Percentiles rank a stretch among this genome's conserved stretches.
phyloP scores from a whole-genome alignment of 164 flowering plant species.

The Echeveria elegans region DNA sequence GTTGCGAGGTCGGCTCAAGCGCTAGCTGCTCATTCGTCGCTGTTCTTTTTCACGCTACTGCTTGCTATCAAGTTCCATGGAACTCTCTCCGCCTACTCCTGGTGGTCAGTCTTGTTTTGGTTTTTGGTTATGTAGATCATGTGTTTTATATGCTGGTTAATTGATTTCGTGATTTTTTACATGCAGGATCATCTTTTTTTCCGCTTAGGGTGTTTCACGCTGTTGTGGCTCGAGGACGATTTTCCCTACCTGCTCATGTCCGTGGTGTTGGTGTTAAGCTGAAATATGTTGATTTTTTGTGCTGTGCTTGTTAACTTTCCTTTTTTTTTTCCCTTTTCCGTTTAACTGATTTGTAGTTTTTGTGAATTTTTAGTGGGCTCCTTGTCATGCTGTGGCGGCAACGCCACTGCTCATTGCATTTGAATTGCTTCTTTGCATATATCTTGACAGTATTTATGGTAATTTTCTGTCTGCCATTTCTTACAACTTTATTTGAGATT shows the following conservation, averaged over 20 bases:
- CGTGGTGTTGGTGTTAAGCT: conserved; percentile 32
- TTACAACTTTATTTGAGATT: too few relatives aligned
- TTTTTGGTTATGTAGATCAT: conserved; percentile 8
- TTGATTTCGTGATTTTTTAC: background rate
- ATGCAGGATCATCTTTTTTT: conserved; percentile 58
- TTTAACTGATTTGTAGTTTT: background rate
- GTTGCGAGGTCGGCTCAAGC: too few relatives aligned
- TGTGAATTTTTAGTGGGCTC: conserved; percentile 82
- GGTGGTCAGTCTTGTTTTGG: conserved; percentile 49
- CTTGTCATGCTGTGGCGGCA: conserved; percentile 85
- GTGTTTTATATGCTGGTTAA: too few relatives aligned
- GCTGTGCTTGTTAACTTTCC: too few relatives aligned
- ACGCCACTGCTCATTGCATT: conserved; percentile 78
- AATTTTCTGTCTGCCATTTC: conserved; percentile 14
- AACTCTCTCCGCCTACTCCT: conserved; percentile 37
- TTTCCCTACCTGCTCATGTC: conserved; percentile 94
- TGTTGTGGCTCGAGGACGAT: conserved; percentile 81
- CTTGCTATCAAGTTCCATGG: conserved; percentile 70
- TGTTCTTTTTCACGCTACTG: conserved; percentile 61
- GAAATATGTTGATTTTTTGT: too few relatives aligned
- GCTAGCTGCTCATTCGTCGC: too few relatives aligned
- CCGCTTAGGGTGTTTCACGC: conserved; percentile 87
- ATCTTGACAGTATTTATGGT: conserved; percentile 78
- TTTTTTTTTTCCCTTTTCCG: too few relatives aligned
- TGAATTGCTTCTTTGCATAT: conserved; percentile 83